phyloP scores from a whole-genome alignment of 768 basidiomycete genomes.

The Pulveroboletus sp. region DNA sequence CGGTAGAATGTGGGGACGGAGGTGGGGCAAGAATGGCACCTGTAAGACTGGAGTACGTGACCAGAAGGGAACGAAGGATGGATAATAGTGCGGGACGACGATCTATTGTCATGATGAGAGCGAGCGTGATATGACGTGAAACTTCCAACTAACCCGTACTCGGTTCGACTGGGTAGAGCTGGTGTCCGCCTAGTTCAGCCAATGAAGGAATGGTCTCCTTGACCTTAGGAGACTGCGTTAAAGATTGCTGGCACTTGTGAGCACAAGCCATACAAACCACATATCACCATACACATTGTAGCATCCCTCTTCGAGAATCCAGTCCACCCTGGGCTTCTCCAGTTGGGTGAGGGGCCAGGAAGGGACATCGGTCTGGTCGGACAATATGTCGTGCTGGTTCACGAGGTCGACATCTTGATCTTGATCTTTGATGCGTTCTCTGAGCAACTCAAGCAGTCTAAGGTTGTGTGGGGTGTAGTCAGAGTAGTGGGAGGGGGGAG shows the following conservation, averaged over 20 bases:
- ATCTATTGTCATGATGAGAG: conserved; percentile 42
- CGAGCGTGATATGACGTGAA: background rate
- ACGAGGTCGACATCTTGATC: conserved; percentile 33
- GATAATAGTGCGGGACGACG: conserved; percentile 69
- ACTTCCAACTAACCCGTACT: conserved; percentile 48
- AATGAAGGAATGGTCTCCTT: conserved; percentile 80
- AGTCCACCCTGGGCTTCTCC: conserved; percentile 84
- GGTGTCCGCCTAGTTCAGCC: conserved; percentile 74
- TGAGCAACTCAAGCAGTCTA: conserved; percentile 57
- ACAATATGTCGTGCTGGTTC: conserved; percentile 58
- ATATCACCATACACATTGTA: conserved; percentile 84
- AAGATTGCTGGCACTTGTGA: conserved; percentile 10
- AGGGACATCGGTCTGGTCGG: conserved; percentile 70
- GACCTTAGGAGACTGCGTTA: conserved; percentile 44
- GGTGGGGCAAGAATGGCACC: conserved; percentile 65
- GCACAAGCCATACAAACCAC: conserved; percentile 67
- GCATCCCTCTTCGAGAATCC: conserved; percentile 81
- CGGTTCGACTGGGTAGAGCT: conserved; percentile 74
- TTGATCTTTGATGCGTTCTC: conserved; percentile 43
- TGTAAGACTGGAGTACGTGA: conserved; percentile 73
- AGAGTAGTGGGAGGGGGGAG: conserved; percentile 79
- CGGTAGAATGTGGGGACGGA: conserved; percentile 39
- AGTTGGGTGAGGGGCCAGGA: conserved; percentile 72
- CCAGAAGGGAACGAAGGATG: conserved; percentile 70
- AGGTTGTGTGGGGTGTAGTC: conserved; percentile 76